Evolutionary conservation across 2,329 filamentous ascomycete species (phyloP), one percentile per base, ranked within the genome.

Genomic region (Epichloe coenophiala): DNA sequence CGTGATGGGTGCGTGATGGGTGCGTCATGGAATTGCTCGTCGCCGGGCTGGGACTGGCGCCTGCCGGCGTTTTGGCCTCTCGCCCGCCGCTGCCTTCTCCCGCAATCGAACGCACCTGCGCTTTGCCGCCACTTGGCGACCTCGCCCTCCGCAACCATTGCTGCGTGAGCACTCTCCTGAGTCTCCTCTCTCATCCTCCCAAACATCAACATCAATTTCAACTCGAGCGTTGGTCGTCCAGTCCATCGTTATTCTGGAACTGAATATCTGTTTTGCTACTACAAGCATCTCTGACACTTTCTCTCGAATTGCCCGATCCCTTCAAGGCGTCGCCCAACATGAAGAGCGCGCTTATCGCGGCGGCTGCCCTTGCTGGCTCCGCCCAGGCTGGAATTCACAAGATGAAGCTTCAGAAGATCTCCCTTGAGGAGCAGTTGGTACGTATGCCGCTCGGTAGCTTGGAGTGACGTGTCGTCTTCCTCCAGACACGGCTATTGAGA

Each of bases 341-440:
- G 91, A 96, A 94, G 84, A 82, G 82, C 70, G 75, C 83, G 71
- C 74, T 89, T 64, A 70, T 95, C 65, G 76, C 88, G 68, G 84
- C 88, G 72, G 82, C 83, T 63, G 77, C 83, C 74, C 81, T 94
- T 76, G 77, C 90, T 64, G 86, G 86, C 75, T 82, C 84, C 67
- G 86, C 86, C 66, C 79, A 86, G 66, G 91, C 88, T 61, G 88
- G 83, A 63, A 77, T 95, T 59, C 88, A 97, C 81, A 94, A 88
- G 78, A 84, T 96, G 80, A 93, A 94, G 79, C 84, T 98, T 64
- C 86, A 96, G 80, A 98, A 98, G 84, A 75, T 97, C 55, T 85
- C 93, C 59, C 76, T 98, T 53, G 79, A 83, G 47, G 88, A 97
- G 69, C 93, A 97, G 75, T 80, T 98, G 64, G 90, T 95, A 75